Percentiles rank a stretch among this genome's conserved stretches.
phyloP scores from a whole-genome alignment of 2,329 filamentous ascomycete species.

The Pseudocercospora crystallina region DNA sequence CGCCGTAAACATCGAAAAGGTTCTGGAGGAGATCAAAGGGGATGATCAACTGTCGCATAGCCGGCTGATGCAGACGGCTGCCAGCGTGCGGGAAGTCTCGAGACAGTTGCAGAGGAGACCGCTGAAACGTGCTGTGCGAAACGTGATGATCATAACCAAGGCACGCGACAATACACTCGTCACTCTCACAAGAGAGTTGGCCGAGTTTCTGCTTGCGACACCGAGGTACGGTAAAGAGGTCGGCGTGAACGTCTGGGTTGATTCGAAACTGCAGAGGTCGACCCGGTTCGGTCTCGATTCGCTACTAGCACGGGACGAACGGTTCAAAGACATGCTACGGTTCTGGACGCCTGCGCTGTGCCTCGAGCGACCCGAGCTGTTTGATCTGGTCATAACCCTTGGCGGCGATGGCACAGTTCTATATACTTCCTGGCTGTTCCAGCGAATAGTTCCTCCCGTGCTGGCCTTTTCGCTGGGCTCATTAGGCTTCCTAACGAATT shows the following conservation, averaged over 20 bases:
- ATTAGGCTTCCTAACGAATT: constrained; percentile 84
- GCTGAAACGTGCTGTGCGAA: constrained; percentile 86
- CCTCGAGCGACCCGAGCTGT: constrained; percentile 89
- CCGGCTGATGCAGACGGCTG: constrained; percentile 90
- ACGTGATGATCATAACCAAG: constrained; percentile 98
- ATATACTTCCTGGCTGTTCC: constrained; percentile 90
- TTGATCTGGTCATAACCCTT: constrained; percentile 87
- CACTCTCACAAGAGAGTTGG: constrained; percentile 79
- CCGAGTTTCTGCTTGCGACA: constrained; percentile 83
- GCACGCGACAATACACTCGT: constrained; percentile 93
- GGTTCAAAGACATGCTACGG: constrained; percentile 79
- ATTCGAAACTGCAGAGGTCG: constrained; percentile 84
- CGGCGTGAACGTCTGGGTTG: constrained; percentile 98
- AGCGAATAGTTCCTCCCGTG: constrained; percentile 81
- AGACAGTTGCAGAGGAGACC: constrained; percentile 91
- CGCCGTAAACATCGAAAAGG: constrained; percentile 89
- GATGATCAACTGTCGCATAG: constrained; percentile 90
- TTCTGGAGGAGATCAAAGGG: constrained; percentile 90
- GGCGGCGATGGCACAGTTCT: constrained; percentile 85
- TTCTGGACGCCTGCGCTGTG: constrained; percentile 98
- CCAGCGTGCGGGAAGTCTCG: constrained; percentile 89
- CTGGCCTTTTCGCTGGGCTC: constrained; percentile 82
- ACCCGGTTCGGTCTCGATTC: constrained; percentile 80
- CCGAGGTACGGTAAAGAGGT: constrained; percentile 84
- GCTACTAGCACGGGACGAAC: constrained; percentile 70